Evolutionary conservation across 306 rosid genomes (phyloP).

Genomic region (Lablab purpureus): DNA sequence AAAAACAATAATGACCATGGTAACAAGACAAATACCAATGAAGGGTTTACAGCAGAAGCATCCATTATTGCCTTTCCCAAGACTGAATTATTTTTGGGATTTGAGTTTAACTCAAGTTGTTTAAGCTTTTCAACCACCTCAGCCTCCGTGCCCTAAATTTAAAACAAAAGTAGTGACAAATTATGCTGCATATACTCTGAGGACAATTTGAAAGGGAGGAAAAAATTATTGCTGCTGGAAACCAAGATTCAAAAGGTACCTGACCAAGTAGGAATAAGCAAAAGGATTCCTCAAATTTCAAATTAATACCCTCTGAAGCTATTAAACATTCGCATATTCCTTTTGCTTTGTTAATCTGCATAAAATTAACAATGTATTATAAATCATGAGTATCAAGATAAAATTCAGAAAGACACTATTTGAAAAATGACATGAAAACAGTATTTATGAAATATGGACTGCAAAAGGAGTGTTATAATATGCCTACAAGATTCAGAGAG

Average conservation of each 20-base stretch:
- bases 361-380: slow-evolving; percentile 21
- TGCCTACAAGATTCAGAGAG: slow-evolving; percentile 48
- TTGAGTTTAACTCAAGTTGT: slow-evolving; percentile 72
- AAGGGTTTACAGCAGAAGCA: slow-evolving; percentile 63
- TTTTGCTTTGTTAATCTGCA: slow-evolving; percentile 82
- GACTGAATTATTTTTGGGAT: slow-evolving; percentile 61
- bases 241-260: slow-evolving; percentile 57
- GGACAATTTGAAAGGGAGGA: slow-evolving; percentile 19
- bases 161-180: slow-evolving; percentile 42
- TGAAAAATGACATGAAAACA: slow-evolving; percentile 16
- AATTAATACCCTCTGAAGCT: slow-evolving; percentile 82
- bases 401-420: slow-evolving; percentile 35
- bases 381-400: slow-evolving; percentile 28
- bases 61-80: slow-evolving; percentile 75
- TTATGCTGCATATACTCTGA: slow-evolving; percentile 13
- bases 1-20: slow-evolving; percentile 41
- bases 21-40: slow-evolving; percentile 64
- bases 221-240: slow-evolving; percentile 44
- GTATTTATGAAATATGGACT: slow-evolving; percentile 4
- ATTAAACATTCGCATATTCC: slow-evolving; percentile 83
- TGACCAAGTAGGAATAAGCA: slow-evolving; percentile 85
- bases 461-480: slow-evolving; percentile 32
- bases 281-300: slow-evolving; percentile 88
- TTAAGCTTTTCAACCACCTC: slow-evolving; percentile 80
- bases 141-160: slow-evolving; percentile 77